Evolutionary conservation across 2,329 filamentous ascomycete genomes (phyloP).

Genomic region (Diaporthe ampelina): DNA sequence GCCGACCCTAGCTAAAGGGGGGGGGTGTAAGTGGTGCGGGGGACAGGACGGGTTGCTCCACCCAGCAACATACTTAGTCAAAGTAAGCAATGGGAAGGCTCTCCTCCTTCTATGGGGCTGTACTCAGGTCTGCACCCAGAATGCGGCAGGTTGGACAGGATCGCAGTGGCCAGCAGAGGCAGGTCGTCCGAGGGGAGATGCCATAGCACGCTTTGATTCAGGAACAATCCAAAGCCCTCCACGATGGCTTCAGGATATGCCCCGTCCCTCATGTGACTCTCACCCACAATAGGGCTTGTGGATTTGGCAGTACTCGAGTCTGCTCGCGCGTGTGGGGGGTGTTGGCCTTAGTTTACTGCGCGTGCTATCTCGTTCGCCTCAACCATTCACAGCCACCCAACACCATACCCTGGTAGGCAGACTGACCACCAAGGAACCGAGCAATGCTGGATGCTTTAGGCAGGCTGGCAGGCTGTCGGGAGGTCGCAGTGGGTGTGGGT

Average conservation of each 20-base stretch:
- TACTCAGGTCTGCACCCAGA: background rate
- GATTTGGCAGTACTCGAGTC: background rate
- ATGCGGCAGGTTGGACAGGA: background rate
- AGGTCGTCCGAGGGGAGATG: background rate
- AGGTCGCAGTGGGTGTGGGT: constrained; percentile 19
- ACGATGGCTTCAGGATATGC: background rate
- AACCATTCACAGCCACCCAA: background rate
- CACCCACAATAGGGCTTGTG: background rate
- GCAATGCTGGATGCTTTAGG: background rate
- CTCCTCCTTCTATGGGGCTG: background rate
- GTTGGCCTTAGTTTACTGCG: background rate
- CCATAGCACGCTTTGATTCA: background rate
- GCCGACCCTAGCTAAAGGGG: background rate
- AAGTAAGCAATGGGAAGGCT: background rate
- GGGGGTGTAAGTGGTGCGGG: background rate
- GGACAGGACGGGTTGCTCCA: background rate
- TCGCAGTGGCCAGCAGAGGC: background rate
- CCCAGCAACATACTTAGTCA: no score
- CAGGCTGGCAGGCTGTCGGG: background rate
- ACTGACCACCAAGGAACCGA: no score
- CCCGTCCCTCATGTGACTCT: background rate
- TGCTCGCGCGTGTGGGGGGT: background rate
- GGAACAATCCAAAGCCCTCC: background rate
- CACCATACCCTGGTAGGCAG: background rate
- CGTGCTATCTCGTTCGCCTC: background rate